Evolutionary conservation across 208 protist species (phyloP), one percentile per base, ranked within the genome.

Genomic region (Trypanosoma rangeli): DNA sequence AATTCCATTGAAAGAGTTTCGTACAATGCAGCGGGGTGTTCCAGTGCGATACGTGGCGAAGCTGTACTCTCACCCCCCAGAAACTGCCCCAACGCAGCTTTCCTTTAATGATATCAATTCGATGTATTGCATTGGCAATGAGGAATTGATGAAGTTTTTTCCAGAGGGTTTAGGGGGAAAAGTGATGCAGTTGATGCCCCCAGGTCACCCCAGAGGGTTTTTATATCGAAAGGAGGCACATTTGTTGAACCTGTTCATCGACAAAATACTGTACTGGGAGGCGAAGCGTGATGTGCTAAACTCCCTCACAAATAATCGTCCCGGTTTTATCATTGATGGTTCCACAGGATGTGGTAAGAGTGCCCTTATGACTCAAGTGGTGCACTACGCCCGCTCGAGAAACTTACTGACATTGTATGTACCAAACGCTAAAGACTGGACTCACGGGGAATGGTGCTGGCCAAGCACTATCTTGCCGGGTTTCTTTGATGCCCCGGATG

Each of bases 401-500:
- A 74, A 76, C 28, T 63, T 96, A 29, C 65, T 88, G 15, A 95
- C 90, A 4, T 73, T 97, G 28, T 97, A 96, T 82, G 68, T 97
- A 0, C 85, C 93, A 18, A 84, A 95, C 63, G 90, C 93, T 0
- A 87, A 89, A 60, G 42, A 64, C n/a, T 97, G 93, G 90, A 96
- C 90, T 26, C 90, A 95, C 52, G 93, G 93, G 12, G 90, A 95
- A 69, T 97, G 89, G 86, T 95, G 88, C 72, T 95, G 90, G 89
- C 93, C 93, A 15, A 94, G 88, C 67, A 94, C 88, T 7, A 88
- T 95, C 48, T 68, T 97, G 22, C 93, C 90, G 15, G 93, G 93
- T 24, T 97, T 97, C 64, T 97, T 95, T 78, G 93, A 97, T 75
- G 87, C 84, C 13, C 93, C 93, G 13, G 90, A 97, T 65, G 93